These are phyloP conservation scores for Phytophthora idaei DNA, from an alignment of 352 stramenopile species.

Conservation along the genomic window DNA sequence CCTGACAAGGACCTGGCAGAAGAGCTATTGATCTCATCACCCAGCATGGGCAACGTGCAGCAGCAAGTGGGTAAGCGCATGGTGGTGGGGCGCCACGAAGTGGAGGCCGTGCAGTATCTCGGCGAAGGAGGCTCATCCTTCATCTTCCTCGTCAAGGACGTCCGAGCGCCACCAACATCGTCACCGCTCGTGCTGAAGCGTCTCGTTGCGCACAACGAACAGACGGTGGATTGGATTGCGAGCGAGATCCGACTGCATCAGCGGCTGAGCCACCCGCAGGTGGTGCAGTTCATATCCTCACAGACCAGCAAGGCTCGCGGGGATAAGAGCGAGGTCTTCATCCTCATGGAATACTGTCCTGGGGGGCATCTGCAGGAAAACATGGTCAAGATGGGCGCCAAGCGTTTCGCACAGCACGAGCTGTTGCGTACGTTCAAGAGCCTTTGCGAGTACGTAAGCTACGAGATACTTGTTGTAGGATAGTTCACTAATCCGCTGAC, in stretches of 20 bases:
- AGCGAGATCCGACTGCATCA: slow-evolving; percentile 80
- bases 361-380: slow-evolving; percentile 94
- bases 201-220: slow-evolving; percentile 74
- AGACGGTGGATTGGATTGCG: slow-evolving; percentile 61
- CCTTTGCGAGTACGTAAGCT: slow-evolving; percentile 68
- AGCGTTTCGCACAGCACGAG: slow-evolving; percentile 72
- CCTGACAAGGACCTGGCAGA: slow-evolving; percentile 2
- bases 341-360: slow-evolving; percentile 97
- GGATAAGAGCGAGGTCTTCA: slow-evolving; percentile 89
- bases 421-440: slow-evolving; percentile 68
- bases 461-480: slow-evolving; percentile 3
- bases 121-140: slow-evolving; percentile 81
- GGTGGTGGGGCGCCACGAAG: slow-evolving; percentile 62
- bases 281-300: slow-evolving; percentile 74
- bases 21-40: not conserved
- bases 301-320: slow-evolving; percentile 45
- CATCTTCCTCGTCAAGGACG: slow-evolving; percentile 84
- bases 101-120: slow-evolving; percentile 78
- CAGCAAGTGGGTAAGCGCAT: slow-evolving; percentile 76
- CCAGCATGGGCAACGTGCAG: slow-evolving; percentile 76
- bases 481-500: not conserved
- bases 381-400: slow-evolving; percentile 87
- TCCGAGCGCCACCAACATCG: slow-evolving; percentile 31
- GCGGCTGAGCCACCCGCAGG: slow-evolving; percentile 64
- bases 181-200: slow-evolving; percentile 73